A percentile compares a stretch with the other conserved stretches of the same genome.
These are phyloP conservation scores for Candida tibetensis DNA, from an alignment of 805 yeast genomes.

Conservation along the genomic window DNA sequence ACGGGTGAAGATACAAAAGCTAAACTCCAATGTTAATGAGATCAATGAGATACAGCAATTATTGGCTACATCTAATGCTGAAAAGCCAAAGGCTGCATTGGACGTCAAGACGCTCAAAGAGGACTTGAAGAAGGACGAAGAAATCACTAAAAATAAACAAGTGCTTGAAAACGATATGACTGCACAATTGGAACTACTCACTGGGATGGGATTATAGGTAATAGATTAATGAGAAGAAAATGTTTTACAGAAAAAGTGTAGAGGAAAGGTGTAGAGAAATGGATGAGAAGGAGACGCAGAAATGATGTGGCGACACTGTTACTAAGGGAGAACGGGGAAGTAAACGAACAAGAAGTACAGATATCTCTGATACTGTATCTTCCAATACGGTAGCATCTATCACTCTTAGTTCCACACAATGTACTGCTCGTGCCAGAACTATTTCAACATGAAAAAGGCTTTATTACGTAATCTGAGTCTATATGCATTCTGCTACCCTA, in stretches of 20 bases:
- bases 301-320: too few species aligned
- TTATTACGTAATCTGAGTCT: too few species aligned
- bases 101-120: slow-evolving; percentile 32
- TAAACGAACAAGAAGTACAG: too few species aligned
- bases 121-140: slow-evolving; percentile 40
- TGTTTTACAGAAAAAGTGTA: background rate
- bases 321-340: too few species aligned
- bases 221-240: background rate
- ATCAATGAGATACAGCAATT: slow-evolving; percentile 20
- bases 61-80: slow-evolving; percentile 12
- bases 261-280: too few species aligned
- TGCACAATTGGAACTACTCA: slow-evolving; percentile 46
- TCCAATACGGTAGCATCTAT: too few species aligned
- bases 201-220: slow-evolving; percentile 37
- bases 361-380: too few species aligned
- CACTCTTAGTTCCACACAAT: too few species aligned
- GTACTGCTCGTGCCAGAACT: too few species aligned
- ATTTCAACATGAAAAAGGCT: too few species aligned
- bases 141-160: slow-evolving; percentile 25
- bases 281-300: too few species aligned
- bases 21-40: slow-evolving; percentile 28
- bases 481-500: too few species aligned
- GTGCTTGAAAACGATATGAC: slow-evolving; percentile 41
- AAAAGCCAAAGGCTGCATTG: slow-evolving; percentile 25
- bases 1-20: slow-evolving; percentile 22